Evolutionary conservation across 2,329 filamentous ascomycete genomes (phyloP).

Genomic region (Biscogniauxia mediterranea): DNA sequence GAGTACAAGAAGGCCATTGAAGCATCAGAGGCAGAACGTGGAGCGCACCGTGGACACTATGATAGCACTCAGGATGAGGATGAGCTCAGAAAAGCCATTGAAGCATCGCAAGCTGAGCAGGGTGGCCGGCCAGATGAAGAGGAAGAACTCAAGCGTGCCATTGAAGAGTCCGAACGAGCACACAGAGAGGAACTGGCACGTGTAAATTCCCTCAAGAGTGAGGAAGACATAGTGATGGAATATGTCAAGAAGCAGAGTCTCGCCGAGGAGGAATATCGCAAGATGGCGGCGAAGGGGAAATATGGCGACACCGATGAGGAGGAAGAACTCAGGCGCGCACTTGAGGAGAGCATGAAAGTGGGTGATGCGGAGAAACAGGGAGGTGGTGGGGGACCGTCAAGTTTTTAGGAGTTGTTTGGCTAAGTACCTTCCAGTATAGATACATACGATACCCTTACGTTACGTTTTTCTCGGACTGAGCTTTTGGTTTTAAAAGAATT

Average conservation of each 20-base stretch:
- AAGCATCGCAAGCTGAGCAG: conserved; percentile 37
- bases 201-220: conserved; percentile 46
- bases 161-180: conserved; percentile 46
- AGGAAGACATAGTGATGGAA: conserved; percentile 73
- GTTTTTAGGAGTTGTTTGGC: conserved; percentile 3
- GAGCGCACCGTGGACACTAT: conserved; percentile 2
- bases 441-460: conserved; percentile 2
- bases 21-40: conserved; percentile 34
- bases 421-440: neutral
- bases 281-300: conserved; percentile 35
- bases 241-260: conserved; percentile 77
- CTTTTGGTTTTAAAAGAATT: neutral
- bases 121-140: conserved; percentile 35
- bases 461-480: neutral
- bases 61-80: conserved; percentile 29
- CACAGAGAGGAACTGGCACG: conserved; percentile 44
- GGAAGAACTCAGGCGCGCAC: conserved; percentile 26
- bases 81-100: conserved; percentile 40
- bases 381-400: conserved; percentile 24
- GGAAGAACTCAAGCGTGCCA: conserved; percentile 44
- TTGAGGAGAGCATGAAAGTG: conserved; percentile 30
- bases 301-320: conserved; percentile 27
- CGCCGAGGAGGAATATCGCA: conserved; percentile 59
- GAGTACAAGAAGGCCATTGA: conserved; percentile 42
- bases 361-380: conserved; percentile 12